phyloP scores from a whole-genome alignment of 176 grass and related monocot species.

The Typha latifolia region DNA sequence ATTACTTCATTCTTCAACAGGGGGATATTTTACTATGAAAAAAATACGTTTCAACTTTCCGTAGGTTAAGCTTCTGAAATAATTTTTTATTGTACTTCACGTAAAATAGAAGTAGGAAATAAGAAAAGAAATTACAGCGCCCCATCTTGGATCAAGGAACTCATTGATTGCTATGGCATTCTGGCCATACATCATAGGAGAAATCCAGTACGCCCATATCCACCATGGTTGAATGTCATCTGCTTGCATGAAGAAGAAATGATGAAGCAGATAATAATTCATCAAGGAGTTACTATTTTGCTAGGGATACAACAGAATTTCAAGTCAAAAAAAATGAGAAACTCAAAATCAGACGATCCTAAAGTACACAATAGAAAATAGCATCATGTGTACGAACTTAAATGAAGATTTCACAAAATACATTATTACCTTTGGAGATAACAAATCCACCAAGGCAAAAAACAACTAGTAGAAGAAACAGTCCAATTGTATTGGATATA shows the following conservation, averaged over 20 bases:
- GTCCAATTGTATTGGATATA: slow-evolving; percentile 67
- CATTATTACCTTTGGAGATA: slow-evolving; percentile 49
- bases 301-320: background rate
- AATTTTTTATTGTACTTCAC: too few species aligned
- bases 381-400: background rate
- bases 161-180: slow-evolving; percentile 82
- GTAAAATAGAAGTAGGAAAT: background rate
- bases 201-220: slow-evolving; percentile 90
- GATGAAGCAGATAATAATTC: slow-evolving; percentile 15
- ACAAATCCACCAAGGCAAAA: slow-evolving; percentile 88
- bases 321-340: background rate
- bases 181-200: slow-evolving; percentile 83
- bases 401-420: slow-evolving; percentile 12
- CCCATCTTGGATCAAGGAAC: slow-evolving; percentile 81
- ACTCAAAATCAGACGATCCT: background rate
- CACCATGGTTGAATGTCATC: slow-evolving; percentile 90
- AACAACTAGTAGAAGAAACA: slow-evolving; percentile 48
- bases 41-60: too few species aligned
- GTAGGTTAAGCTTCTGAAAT: too few species aligned
- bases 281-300: background rate
- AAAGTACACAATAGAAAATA: too few species aligned
- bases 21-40: too few species aligned
- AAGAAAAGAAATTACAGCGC: slow-evolving; percentile 33
- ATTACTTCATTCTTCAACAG: too few species aligned
- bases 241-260: slow-evolving; percentile 17